A percentile compares a stretch with the other conserved stretches of the same genome.
phyloP scores from a whole-genome alignment of 352 stramenopile species.

The Phytophthora tubulina region DNA sequence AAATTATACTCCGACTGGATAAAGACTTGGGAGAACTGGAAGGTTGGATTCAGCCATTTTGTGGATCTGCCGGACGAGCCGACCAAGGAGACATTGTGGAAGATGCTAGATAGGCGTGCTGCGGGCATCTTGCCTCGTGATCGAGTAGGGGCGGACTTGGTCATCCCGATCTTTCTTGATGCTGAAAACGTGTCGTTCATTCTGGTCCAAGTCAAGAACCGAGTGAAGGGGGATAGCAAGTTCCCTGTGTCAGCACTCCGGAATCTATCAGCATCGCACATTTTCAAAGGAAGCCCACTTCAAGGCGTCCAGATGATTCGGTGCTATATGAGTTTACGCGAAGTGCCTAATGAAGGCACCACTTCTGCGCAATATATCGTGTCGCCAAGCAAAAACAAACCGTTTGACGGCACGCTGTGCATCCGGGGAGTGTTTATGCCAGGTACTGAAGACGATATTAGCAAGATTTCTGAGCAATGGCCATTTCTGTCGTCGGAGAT shows the following conservation, averaged over 20 bases:
- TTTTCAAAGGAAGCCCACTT: not conserved
- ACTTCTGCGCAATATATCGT: too few species aligned
- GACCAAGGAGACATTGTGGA: constrained; percentile 1
- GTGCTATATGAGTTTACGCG: not conserved
- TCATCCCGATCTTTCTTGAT: constrained; percentile 4
- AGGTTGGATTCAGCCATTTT: constrained; percentile 3
- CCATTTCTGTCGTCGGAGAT: not conserved
- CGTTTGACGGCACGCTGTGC: too few species aligned
- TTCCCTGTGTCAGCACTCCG: not conserved
- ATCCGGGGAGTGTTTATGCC: too few species aligned
- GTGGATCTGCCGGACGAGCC: not conserved
- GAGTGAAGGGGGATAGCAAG: not conserved
- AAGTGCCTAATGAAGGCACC: not conserved
- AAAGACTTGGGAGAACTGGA: not conserved
- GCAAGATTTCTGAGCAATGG: not conserved
- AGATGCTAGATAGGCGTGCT: not conserved
- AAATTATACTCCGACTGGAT: not conserved
- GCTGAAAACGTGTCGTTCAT: not conserved
- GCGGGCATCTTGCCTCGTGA: not conserved
- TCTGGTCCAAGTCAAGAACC: constrained; percentile 5
- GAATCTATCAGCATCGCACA: not conserved
- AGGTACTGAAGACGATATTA: not conserved
- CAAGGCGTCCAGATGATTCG: not conserved
- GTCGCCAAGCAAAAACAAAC: too few species aligned
- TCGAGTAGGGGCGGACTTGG: not conserved